phyloP scores from a whole-genome alignment of 1,139 yeast genomes.

The Zygosaccharomyces pseudobailii region DNA sequence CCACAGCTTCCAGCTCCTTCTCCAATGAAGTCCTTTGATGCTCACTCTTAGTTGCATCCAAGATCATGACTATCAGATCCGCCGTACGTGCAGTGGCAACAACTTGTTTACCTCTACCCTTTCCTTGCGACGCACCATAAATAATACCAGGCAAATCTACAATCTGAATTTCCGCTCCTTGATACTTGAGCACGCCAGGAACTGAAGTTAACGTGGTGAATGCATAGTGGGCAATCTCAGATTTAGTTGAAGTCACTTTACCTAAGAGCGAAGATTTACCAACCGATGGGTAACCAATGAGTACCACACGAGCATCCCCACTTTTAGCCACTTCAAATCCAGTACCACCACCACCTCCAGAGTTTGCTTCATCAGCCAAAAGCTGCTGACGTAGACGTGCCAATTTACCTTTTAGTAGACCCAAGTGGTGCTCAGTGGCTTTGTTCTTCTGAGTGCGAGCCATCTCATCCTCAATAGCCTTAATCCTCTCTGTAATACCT shows the following conservation, averaged over 20 bases:
- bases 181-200: slow-evolving; percentile 90
- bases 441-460: slow-evolving; percentile 94
- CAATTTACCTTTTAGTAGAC: slow-evolving; percentile 86
- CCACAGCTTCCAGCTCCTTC: slow-evolving; percentile 87
- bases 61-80: slow-evolving; percentile 84
- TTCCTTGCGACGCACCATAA: slow-evolving; percentile 95
- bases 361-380: slow-evolving; percentile 81
- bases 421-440: slow-evolving; percentile 96
- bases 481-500: slow-evolving; percentile 63
- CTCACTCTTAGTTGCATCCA: slow-evolving; percentile 91
- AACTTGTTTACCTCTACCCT: slow-evolving; percentile 96
- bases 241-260: slow-evolving; percentile 85
- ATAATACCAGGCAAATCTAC: slow-evolving; percentile 97
- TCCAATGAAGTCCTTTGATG: slow-evolving; percentile 86
- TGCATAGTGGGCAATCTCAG: slow-evolving; percentile 92
- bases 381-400: slow-evolving; percentile 93
- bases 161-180: slow-evolving; percentile 95
- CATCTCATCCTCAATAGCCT: slow-evolving; percentile 88
- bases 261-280: slow-evolving; percentile 90
- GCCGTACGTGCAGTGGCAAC: slow-evolving; percentile 95
- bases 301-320: slow-evolving; percentile 93
- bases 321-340: slow-evolving; percentile 95
- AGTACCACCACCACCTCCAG: slow-evolving; percentile 63
- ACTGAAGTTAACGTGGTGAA: slow-evolving; percentile 96
- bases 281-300: slow-evolving; percentile 96